Evolutionary conservation across 192 early-diverging fungal species (phyloP).

Genomic region (Chytriomyces sp.): DNA sequence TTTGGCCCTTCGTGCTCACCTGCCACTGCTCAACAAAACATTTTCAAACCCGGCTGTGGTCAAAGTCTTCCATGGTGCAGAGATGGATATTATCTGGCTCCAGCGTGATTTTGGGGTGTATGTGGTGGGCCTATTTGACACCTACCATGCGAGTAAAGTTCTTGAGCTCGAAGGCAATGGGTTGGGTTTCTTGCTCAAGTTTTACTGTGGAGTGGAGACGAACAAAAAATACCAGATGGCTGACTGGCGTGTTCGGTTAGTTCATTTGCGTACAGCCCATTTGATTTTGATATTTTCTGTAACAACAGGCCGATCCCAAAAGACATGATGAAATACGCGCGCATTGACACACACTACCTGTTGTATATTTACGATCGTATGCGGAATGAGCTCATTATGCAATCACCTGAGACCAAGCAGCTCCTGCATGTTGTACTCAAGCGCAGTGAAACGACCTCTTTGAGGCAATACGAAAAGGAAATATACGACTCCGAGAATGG

Average conservation of each 20-base stretch:
- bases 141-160: slow-evolving; percentile 87
- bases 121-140: slow-evolving; percentile 96
- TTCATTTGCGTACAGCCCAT: not conserved
- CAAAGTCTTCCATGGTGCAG: slow-evolving; percentile 97
- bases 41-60: slow-evolving; percentile 86
- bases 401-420: slow-evolving; percentile 66
- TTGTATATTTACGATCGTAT: slow-evolving; percentile 93
- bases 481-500: slow-evolving; percentile 82
- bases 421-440: slow-evolving; percentile 63
- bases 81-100: slow-evolving; percentile 93
- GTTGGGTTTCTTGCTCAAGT: slow-evolving; percentile 78
- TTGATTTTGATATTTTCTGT: not conserved
- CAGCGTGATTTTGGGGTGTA: slow-evolving; percentile 98
- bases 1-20: slow-evolving; percentile 69
- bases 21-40: slow-evolving; percentile 77
- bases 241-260: slow-evolving; percentile 94
- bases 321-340: slow-evolving; percentile 93
- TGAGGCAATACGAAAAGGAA: slow-evolving; percentile 78
- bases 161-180: slow-evolving; percentile 81
- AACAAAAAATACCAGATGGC: slow-evolving; percentile 96
- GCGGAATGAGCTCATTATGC: slow-evolving; percentile 74
- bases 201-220: slow-evolving; percentile 76
- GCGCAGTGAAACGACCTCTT: slow-evolving; percentile 69
- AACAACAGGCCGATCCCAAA: slow-evolving; percentile 75
- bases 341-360: slow-evolving; percentile 94